Evolutionary conservation across 331 rosid genomes (phyloP).

Genomic region (Saraca asoca): DNA sequence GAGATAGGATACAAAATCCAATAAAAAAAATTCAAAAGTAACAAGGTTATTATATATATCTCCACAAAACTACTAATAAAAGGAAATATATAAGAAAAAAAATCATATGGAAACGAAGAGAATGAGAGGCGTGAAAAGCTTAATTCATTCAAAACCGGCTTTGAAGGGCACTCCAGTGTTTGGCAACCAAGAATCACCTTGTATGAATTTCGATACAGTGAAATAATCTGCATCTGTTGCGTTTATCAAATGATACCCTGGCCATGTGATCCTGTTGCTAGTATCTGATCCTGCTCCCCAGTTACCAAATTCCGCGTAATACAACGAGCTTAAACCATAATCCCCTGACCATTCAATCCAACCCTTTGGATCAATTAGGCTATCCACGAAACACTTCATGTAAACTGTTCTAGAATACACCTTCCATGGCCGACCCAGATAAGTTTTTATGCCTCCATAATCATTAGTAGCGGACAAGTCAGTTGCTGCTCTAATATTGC

Average conservation of each 20-base stretch:
- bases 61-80: no score
- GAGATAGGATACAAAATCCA: no score
- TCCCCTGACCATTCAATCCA: conserved; percentile 28
- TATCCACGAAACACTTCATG: conserved; percentile 23
- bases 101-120: no score
- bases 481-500: conserved; percentile 29
- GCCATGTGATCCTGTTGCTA: conserved; percentile 43
- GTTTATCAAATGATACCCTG: conserved; percentile 32
- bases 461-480: conserved; percentile 33
- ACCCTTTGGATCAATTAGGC: conserved; percentile 16
- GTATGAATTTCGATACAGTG: conserved; percentile 32
- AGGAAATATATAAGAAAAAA: no score
- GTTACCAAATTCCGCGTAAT: conserved; percentile 45
- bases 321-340: conserved; percentile 36
- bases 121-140: no score
- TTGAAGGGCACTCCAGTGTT: conserved; percentile 35
- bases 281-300: conserved; percentile 40
- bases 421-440: conserved; percentile 37
- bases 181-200: conserved; percentile 37
- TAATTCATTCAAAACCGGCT: conserved; percentile 5
- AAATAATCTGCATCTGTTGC: conserved; percentile 27
- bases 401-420: conserved; percentile 27
- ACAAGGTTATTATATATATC: no score
- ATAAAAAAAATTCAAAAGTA: no score
- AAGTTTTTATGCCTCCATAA: conserved; percentile 9